Base-by-base conservation (phyloP, 1,284 basidiomycete species). In the Naganishia cerealis region DNA sequence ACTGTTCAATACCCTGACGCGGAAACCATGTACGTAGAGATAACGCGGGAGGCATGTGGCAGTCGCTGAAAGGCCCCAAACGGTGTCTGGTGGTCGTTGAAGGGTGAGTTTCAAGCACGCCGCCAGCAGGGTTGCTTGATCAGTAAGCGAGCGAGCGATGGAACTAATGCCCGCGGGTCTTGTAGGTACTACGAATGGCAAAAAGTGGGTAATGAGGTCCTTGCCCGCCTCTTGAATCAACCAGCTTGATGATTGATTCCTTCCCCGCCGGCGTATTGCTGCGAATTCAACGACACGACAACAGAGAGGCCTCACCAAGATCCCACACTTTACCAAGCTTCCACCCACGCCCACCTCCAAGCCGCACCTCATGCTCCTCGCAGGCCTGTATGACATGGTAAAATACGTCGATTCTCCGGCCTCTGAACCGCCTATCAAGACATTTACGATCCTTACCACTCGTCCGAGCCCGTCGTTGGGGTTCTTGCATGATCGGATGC, bases 401-500 rank as follows among this genome's bases (percentile, higher is more conserved):
- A 80, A 83, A 7, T 84, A 90, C 59, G 85, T 88, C 80, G 86
- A 88, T 86, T 72, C 62, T 73, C 69, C 72, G 12, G 71, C 68
- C 39, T 72, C 72, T 3, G 73, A 76, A 48, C 75, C 76, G 9
- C 85, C 87, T 0, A 80, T 91, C 0, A 91, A 87, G 82, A 91
- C 91, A 0, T 97, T 92, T 77, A 90, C 91, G 0, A 91, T 98
- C 67, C 87, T 97, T 57, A 98, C 94, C 0, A 94, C 92, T 0
- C 81, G 84, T 13, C 88, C 90, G 1, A 85, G 85, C 74, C 84
- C 85, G 66, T 84, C 87, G 12, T 83, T 91, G 66, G 81, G 82
- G 12, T 93, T 90, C 89, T 82, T 95, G 39, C 94, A 97, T 78
- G 91, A 95, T 75, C 87, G 94, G 18, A 94, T 95, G 82, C 94